Percentiles rank a stretch among this genome's conserved stretches.
These are phyloP conservation scores for Globisporangium abappressorium DNA, from an alignment of 352 stramenopile species.

Conservation along the genomic window DNA sequence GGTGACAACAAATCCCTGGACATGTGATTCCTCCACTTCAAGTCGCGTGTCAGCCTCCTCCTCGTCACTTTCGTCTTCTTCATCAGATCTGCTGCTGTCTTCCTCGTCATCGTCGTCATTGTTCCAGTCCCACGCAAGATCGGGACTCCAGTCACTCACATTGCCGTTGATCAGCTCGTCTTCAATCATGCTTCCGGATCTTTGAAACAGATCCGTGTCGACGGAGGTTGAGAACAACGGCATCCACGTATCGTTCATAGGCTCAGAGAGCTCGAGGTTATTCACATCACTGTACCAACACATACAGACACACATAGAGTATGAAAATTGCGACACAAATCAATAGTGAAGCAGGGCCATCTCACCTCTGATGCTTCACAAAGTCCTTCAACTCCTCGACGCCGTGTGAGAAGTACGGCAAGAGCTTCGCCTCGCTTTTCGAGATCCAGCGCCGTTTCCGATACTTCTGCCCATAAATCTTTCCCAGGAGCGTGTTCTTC, in stretches of 20 bases:
- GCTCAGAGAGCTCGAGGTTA: conserved; percentile 3
- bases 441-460: conserved; percentile 59
- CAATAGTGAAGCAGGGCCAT: background rate
- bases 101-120: conserved; percentile 13
- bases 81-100: background rate
- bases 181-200: conserved; percentile 11
- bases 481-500: conserved; percentile 49
- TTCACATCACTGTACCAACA: conserved; percentile 13
- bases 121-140: conserved; percentile 8
- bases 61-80: conserved; percentile 42
- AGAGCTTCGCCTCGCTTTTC: conserved; percentile 49
- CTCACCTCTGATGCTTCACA: conserved; percentile 48
- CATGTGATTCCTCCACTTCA: background rate
- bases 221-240: background rate
- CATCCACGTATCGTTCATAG: conserved; percentile 2
- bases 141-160: conserved; percentile 11
- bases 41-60: conserved; percentile 29
- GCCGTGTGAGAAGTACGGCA: conserved; percentile 63
- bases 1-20: background rate
- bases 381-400: conserved; percentile 65
- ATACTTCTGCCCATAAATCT: conserved; percentile 53
- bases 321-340: background rate
- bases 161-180: conserved; percentile 15
- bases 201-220: conserved; percentile 14
- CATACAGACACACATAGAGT: background rate